A percentile compares a stretch with the other conserved stretches of the same genome.
These are phyloP conservation scores for Dissophora globulifera DNA, from an alignment of 192 early-diverging fungal genomes.

Conservation along the genomic window DNA sequence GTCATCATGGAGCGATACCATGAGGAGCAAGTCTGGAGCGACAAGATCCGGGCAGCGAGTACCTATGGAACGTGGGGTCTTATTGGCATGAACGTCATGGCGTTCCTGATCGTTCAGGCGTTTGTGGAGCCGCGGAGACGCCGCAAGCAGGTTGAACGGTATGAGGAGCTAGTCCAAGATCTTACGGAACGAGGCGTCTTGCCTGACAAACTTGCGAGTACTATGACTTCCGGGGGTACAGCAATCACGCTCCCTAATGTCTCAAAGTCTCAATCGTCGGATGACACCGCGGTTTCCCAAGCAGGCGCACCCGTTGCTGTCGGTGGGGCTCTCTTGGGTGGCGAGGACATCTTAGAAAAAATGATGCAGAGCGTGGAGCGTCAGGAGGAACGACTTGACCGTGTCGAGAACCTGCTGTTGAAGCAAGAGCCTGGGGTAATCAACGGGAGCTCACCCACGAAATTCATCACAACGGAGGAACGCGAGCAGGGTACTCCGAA, in stretches of 20 bases:
- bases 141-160: slow-evolving; percentile 70
- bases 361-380: slow-evolving; percentile 42
- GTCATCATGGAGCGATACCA: slow-evolving; percentile 84
- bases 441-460: too few species aligned
- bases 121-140: slow-evolving; percentile 80
- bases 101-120: slow-evolving; percentile 76
- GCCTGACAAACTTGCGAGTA: slow-evolving; percentile 15
- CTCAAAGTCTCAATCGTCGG: neutral
- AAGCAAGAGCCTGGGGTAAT: neutral
- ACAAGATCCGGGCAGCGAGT: slow-evolving; percentile 82
- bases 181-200: slow-evolving; percentile 41
- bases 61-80: slow-evolving; percentile 82
- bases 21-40: slow-evolving; percentile 88
- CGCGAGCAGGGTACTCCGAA: neutral
- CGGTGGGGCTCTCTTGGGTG: slow-evolving; percentile 40
- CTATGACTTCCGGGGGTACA: too few species aligned
- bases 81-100: slow-evolving; percentile 66
- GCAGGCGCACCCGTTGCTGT: slow-evolving; percentile 11
- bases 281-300: neutral
- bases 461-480: neutral
- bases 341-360: slow-evolving; percentile 35
- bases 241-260: too few species aligned
- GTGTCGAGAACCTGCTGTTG: slow-evolving; percentile 25
- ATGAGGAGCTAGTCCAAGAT: slow-evolving; percentile 65
- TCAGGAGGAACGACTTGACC: slow-evolving; percentile 36